Base-by-base conservation (phyloP, 148 eudicot species). In the Dianthus caryophyllus region DNA sequence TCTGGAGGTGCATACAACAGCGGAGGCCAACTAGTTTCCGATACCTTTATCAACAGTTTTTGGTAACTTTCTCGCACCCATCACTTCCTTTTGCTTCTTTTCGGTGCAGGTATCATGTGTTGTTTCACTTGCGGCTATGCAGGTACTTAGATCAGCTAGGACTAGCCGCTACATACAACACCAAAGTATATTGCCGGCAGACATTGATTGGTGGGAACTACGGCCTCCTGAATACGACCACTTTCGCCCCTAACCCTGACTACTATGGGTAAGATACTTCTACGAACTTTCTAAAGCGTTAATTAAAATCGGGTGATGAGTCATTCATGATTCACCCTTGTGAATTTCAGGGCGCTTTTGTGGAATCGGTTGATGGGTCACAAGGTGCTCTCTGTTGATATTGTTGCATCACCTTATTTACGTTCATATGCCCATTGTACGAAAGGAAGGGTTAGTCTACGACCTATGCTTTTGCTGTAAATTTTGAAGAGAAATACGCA, bases 91-190 rank as follows among this genome's bases (percentile, higher is more conserved):
- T 52, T 15, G 2, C 61, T 27, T 14, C 33, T 16, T 61, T 61
- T 12, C 8, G 10, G 16, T 39, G 6, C 18, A 61, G 5, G 27
- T 39, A 13, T 39, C 27, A 21, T 38, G 39, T 39, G 18, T 52
- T 2, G 3, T 33, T 67, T 49, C 51, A 25, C 71, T 57, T 25
- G 8, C 27, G 58, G 63, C 61, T 68, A 31, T 71, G 11, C 53
- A 88, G 97, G 96, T 88, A 87, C 78, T 75, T 92, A 57, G 93
- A 92, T 85, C 93, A 87, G 74, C 86, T 92, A 66, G 98, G 91
- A 67, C 71, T 85, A 73, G 88, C 98, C 52, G 87, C 98, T 24
- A 75, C 71, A 65, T 89, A 82, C 71, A 72, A 83, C 12, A 87
- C 94, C 9, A 92, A 82, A 83, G 98, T 87, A 7, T 92, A 85